Evolutionary conservation across 2,329 filamentous ascomycete species (phyloP), one percentile per base, ranked within the genome.

Genomic region (Chrysoporthe puriensis): DNA sequence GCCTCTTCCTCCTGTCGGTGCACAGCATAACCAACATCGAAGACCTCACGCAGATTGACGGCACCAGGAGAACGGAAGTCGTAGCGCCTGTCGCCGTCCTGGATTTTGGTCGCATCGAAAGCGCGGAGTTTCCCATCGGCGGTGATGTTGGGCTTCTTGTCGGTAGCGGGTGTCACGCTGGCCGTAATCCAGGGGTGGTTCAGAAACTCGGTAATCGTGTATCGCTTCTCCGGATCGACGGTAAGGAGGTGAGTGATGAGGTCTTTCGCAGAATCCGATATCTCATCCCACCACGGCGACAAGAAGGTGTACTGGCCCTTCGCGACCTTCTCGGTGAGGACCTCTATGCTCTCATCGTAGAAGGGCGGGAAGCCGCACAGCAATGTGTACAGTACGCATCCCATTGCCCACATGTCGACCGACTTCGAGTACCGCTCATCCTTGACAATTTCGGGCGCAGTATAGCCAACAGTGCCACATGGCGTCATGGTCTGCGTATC

Each of bases 231-330:
- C 0, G 96, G 96, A 73, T 99, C 94, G 69, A 99, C 96, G 0
- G 93, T 96, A 70, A 99, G 82, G 0, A 99, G 87, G 78, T 99
- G 96, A 4, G 92, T 93, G 67, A 99, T 95, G 11, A 99, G 84
- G 74, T 99, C 95, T 78, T 98, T 93, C 0, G 96, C 96, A 3
- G 93, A 90, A 77, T 96, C 94, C 69, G 95, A 97, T 70, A 99
- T 98, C 68, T 97, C 94, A 73, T 99, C 96, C 96, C 96, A 99
- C 96, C 96, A 99, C 0, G 96, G 96, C 2, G 95, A 98, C 56
- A 99, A 82, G 83, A 99, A 99, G 0, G 96, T 98, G 78, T 96
- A 99, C 81, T 98, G 94, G 61, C 96, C 96, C 75, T 92, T 91
- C 42, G 96, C 96, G 21, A 99, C 96, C 84, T 99, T 99, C 77